Evolutionary conservation across 176 grass and related monocot species (phyloP).

Genomic region (bread wheat (Triticum aestivum)): IWGSC_CS_RefSeq_v2.1 NC_057810.1:536090679-536091178

Average conservation of each 20-base stretch:
- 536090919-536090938: not conserved
- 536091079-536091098: not conserved
- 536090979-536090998: not conserved
- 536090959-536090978: not conserved
- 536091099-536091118: not conserved
- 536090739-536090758: not conserved
- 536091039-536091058: not conserved
- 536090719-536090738: not conserved
- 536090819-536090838: not conserved
- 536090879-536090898: not conserved
- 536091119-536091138: constrained; percentile 13
- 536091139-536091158: not conserved
- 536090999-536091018: not conserved
- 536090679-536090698: not conserved
- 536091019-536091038: not conserved
- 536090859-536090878: not conserved
- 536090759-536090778: not conserved
- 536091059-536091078: not conserved
- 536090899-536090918: not conserved
- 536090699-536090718: not conserved
- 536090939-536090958: not conserved
- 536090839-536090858: not conserved
- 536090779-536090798: not conserved
- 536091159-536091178: not conserved
- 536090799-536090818: too few species aligned